These are phyloP conservation scores for Rhodotorula sp. DNA, from an alignment of 1,284 basidiomycete species.

Conservation along the genomic window DNA sequence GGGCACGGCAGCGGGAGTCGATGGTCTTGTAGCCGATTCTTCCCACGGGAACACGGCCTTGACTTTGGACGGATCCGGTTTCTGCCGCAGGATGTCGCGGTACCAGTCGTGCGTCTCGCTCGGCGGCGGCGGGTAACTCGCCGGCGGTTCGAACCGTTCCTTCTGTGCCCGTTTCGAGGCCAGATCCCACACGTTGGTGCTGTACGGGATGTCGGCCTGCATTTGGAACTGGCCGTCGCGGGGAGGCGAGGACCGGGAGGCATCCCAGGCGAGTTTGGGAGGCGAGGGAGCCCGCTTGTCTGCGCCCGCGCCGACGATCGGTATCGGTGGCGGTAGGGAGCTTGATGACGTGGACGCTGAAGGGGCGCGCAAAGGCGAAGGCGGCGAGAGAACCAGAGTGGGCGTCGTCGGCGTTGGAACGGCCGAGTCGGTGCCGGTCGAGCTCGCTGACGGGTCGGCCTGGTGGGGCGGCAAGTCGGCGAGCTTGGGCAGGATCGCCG, in stretches of 20 bases:
- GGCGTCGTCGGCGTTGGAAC: slow-evolving; percentile 5
- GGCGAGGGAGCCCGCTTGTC: slow-evolving; percentile 27
- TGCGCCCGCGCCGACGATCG: slow-evolving; percentile 3
- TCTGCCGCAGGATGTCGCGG: slow-evolving; percentile 50
- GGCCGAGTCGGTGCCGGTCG: no score
- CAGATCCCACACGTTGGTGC: slow-evolving; percentile 56
- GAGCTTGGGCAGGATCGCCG: slow-evolving; percentile 1
- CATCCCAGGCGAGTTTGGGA: slow-evolving; percentile 53
- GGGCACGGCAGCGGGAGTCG: slow-evolving; percentile 67
- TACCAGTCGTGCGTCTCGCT: slow-evolving; percentile 53
- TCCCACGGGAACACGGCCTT: slow-evolving; percentile 94
- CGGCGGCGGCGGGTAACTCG: slow-evolving; percentile 48
- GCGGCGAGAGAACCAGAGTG: slow-evolving; percentile 23
- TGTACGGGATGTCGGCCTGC: slow-evolving; percentile 49
- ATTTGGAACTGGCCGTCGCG: slow-evolving; percentile 51
- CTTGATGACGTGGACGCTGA: slow-evolving; percentile 12
- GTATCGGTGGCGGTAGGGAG: slow-evolving; percentile 16
- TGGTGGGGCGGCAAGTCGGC: background rate
- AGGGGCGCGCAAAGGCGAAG: slow-evolving; percentile 2
- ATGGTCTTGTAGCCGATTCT: slow-evolving; percentile 50
- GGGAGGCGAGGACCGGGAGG: slow-evolving; percentile 50
- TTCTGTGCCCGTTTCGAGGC: slow-evolving; percentile 33
- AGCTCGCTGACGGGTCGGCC: background rate
- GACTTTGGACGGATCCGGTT: slow-evolving; percentile 70
- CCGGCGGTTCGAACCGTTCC: slow-evolving; percentile 59